Percentiles rank a stretch among this genome's conserved stretches.
Conservation (phyloP, 495 filamentous ascomycete genomes). For the Sporormia fimetaria region DNA sequence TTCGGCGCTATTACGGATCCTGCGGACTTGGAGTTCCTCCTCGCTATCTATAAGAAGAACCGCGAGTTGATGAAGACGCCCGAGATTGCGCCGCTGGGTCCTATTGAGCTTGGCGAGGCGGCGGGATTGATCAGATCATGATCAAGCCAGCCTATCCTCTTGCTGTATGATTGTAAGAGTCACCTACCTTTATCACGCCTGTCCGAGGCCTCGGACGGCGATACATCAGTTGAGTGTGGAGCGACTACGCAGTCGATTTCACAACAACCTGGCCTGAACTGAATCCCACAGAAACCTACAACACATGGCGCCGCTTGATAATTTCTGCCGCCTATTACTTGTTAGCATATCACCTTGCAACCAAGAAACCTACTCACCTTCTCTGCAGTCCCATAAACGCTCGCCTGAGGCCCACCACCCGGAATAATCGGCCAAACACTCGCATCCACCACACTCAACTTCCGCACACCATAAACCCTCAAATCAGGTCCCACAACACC, state of each 20-base stretch:
- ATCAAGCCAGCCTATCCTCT: no score
- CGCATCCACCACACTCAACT: conserved; percentile 13
- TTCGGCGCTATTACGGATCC: conserved; percentile 10
- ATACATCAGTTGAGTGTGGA: no score
- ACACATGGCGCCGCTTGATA: no score
- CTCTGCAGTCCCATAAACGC: conserved; percentile 11
- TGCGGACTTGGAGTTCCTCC: conserved; percentile 6
- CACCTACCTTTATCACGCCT: no score
- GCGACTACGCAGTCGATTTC: no score
- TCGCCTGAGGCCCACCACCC: conserved; percentile 2
- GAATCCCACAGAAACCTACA: no score
- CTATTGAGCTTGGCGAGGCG: conserved; percentile 4
- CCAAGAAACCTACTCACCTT: conserved; percentile 15
- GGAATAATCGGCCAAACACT: conserved; percentile 12
- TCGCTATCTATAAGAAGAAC: conserved; percentile 14
- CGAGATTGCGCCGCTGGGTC: conserved; percentile 8
- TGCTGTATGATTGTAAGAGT: no score
- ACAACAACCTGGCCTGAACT: no score
- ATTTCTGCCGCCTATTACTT: no score
- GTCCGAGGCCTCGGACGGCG: no score
- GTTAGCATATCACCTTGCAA: not conserved
- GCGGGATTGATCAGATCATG: conserved; percentile 1
- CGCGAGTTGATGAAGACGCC: conserved; percentile 11
- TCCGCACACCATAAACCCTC: conserved; percentile 5
- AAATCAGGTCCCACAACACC: conserved; percentile 8